Evolutionary conservation across 1,139 yeast species (phyloP).

Genomic region (Kluyveromyces marxianus): DNA sequence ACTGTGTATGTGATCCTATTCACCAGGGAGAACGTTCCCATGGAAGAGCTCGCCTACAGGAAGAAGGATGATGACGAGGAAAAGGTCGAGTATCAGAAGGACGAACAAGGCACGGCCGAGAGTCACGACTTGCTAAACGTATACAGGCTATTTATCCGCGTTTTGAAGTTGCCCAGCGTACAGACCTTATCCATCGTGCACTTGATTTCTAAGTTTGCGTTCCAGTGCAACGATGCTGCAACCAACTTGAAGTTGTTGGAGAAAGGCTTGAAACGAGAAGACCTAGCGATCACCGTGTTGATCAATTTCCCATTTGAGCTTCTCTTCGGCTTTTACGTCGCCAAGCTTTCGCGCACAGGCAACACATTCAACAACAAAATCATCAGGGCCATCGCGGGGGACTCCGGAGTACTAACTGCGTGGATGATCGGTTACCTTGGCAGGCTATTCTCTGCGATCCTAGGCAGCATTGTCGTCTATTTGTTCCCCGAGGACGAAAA

Average conservation of each 20-base stretch:
- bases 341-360: slow-evolving; percentile 52
- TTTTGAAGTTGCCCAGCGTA: slow-evolving; percentile 67
- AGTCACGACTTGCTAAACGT: slow-evolving; percentile 37
- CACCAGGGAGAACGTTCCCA: slow-evolving; percentile 46
- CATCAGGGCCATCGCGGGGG: slow-evolving; percentile 27
- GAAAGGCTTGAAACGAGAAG: slow-evolving; percentile 89
- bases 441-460: slow-evolving; percentile 61
- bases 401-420: slow-evolving; percentile 53
- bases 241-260: slow-evolving; percentile 89
- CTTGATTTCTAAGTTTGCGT: slow-evolving; percentile 78
- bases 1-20: slow-evolving; percentile 53
- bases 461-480: slow-evolving; percentile 69
- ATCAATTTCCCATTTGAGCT: slow-evolving; percentile 96
- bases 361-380: slow-evolving; percentile 5
- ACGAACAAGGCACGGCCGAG: not conserved
- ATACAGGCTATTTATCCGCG: slow-evolving; percentile 71
- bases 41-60: slow-evolving; percentile 22
- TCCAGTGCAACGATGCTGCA: slow-evolving; percentile 93
- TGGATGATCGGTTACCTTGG: slow-evolving; percentile 93
- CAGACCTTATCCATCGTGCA: slow-evolving; percentile 70
- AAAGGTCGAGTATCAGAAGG: slow-evolving; percentile 8
- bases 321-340: slow-evolving; percentile 91
- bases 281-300: slow-evolving; percentile 82
- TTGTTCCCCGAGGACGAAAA: slow-evolving; percentile 56
- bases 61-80: slow-evolving; percentile 31